Evolutionary conservation across 352 stramenopile genomes (phyloP), one percentile per base, ranked within the genome.

Genomic region (Pythium volutum): DNA sequence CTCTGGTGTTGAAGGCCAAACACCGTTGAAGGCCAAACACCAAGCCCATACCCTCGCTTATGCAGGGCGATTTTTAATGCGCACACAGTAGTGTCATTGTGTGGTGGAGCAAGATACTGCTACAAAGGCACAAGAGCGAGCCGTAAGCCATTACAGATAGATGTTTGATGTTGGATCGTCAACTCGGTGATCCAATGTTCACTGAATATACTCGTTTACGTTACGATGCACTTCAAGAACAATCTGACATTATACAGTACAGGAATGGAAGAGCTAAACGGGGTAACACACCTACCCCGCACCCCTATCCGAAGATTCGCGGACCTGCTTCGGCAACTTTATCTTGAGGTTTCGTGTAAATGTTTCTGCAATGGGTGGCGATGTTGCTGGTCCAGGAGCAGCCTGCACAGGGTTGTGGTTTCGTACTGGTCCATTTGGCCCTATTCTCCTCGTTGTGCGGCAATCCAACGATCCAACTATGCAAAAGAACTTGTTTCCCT

Each of bases 401-500:
- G 12, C 45, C 12, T 38, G 0, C 25, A 20, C 52, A 53, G 54
- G 54, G 54, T 34, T 53, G 4, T 34, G 41, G 39, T 20, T 34
- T 60, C 26, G 54, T 60, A n/a, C 54, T 60, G 54, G 54, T 58
- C 51, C 51, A 23, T 18, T 56, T 45, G n/a, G 27, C 46, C 33
- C 50, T 23, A 23, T 45, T 31, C 34, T 34, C 31, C 34, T 18
- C n/a, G 42, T 42, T 41, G 22, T 54, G 31, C 27, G 42, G 27
- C 20, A 31, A n/a, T 27, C 48, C 27, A 16, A 43, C n/a, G 29
- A 34, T 34, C 10, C 29, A 34, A 43, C 10, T 45, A 34, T 54
- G 25, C 39, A 48, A 33, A 48, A n/a, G 55, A 53, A 62, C 55
- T 62, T 62, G 33, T 52, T 52, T 53, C 43, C 55, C 55, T 49